phyloP scores from a whole-genome alignment of 1,139 yeast species.

The Saccharomyces pastorianus region DNA sequence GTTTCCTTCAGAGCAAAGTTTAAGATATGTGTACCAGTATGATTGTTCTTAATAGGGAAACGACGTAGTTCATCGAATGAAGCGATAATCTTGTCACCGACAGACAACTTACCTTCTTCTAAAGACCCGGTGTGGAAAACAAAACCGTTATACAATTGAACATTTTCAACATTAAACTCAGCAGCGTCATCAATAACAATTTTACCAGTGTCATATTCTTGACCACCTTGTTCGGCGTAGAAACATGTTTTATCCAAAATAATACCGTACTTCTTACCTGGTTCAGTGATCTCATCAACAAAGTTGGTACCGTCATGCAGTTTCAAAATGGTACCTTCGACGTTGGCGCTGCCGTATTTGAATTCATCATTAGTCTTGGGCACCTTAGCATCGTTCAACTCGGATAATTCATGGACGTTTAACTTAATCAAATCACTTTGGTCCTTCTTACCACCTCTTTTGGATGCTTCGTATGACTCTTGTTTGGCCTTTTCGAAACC shows the following conservation, averaged over 20 bases:
- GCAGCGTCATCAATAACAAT: slow-evolving; percentile 79
- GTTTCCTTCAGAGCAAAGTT: slow-evolving; percentile 82
- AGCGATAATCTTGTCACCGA: slow-evolving; percentile 69
- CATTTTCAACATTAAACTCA: slow-evolving; percentile 85
- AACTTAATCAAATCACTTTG: slow-evolving; percentile 58
- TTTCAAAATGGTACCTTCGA: slow-evolving; percentile 57
- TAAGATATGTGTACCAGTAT: slow-evolving; percentile 94
- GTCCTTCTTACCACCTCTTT: slow-evolving; percentile 70
- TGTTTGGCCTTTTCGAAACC: slow-evolving; percentile 86
- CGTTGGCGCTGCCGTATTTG: slow-evolving; percentile 63
- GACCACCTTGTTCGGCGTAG: slow-evolving; percentile 99
- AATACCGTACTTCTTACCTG: slow-evolving; percentile 61
- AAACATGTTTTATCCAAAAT: slow-evolving; percentile 84
- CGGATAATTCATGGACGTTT: slow-evolving; percentile 82
- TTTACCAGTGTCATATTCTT: slow-evolving; percentile 91
- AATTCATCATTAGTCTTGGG: slow-evolving; percentile 75
- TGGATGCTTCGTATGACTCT: slow-evolving; percentile 89
- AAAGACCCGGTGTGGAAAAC: slow-evolving; percentile 89
- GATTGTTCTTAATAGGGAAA: slow-evolving; percentile 95
- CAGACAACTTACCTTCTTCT: slow-evolving; percentile 63
- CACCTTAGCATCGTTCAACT: slow-evolving; percentile 48
- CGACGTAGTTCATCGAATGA: slow-evolving; percentile 90
- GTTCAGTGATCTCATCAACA: slow-evolving; percentile 39
- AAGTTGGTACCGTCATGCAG: slow-evolving; percentile 64
- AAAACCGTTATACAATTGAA: slow-evolving; percentile 87